phyloP scores from a whole-genome alignment of 208 protist species.

The Spongospora subterranea region DNA sequence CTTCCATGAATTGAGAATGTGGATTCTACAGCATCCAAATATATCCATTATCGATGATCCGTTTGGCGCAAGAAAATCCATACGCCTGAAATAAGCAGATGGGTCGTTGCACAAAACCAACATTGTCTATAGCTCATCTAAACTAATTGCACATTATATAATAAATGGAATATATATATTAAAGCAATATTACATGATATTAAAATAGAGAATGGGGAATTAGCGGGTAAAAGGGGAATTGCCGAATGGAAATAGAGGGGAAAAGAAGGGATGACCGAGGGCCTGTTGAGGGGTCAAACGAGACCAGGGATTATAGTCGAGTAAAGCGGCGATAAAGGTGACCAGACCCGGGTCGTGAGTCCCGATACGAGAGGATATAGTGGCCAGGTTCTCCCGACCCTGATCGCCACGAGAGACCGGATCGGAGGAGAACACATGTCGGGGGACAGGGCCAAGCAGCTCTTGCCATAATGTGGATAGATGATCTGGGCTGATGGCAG shows the following conservation, averaged over 20 bases:
- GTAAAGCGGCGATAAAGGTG: neutral
- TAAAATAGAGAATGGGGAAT: too few species aligned
- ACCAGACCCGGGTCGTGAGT: neutral
- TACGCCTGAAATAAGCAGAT: too few species aligned
- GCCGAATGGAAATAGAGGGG: neutral
- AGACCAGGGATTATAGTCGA: neutral
- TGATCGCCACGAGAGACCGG: too few species aligned
- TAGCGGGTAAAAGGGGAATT: too few species aligned
- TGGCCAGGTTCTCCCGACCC: too few species aligned
- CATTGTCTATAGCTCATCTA: too few species aligned
- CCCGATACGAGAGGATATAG: neutral
- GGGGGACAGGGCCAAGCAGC: slow-evolving; percentile 1
- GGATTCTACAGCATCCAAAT: neutral
- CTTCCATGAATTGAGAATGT: neutral
- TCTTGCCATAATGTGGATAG: neutral
- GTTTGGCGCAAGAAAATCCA: neutral
- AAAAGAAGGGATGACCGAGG: neutral
- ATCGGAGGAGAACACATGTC: too few species aligned
- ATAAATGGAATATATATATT: too few species aligned
- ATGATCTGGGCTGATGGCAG: neutral
- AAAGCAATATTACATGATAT: too few species aligned
- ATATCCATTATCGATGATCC: neutral
- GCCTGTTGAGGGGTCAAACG: slow-evolving; percentile 5
- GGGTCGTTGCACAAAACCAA: too few species aligned
- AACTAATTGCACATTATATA: too few species aligned